Base-by-base conservation (phyloP, 176 grass and related monocot species). In the Typha latifolia region DNA sequence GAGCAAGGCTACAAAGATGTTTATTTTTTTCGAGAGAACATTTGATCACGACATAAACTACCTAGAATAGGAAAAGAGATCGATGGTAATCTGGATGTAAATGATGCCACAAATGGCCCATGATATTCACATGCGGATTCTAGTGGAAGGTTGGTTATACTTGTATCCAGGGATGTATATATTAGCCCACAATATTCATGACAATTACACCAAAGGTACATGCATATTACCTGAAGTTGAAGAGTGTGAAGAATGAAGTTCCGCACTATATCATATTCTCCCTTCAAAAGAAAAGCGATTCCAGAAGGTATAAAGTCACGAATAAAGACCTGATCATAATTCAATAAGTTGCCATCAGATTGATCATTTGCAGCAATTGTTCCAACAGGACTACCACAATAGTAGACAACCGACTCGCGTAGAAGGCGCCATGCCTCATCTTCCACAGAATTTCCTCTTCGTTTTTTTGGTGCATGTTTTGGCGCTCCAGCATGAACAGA, bases 241-340 rank as follows among this genome's bases (percentile, higher is more conserved):
- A 95, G 90, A 12, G 90, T 95, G 78, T 95, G 83, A 6, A 95
- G 78, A 70, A 95, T 90, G 55, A 95, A 95, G 67, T 95, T 90
- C 43, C 83, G 86, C 49, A 95, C 90, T 34, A 90, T 95, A 53
- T 95, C 90, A 47, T 90, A 86, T 48, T 95, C 90, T 68, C 86
- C 90, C 74, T 90, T 95, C 65, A 95, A 77, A 51, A 95, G 86
- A 68, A 95, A 95, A 43, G 86, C 90, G 64, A 95, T 69, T 31
- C 90, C 90, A 3, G 90, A 90, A 31, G 90, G 90, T 81, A 95
- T 86, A 70, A 95, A 95, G 61, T 95, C 90, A 47, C 90, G 74
- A 68, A 95, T 95, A 67, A 95, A 95, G 21, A 90, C 86, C 53
- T 95, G 90, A 82, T 86, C 90, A 62, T 95, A 95, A 74, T 95